Evolutionary conservation across 345 rosid species (phyloP).

Genomic region (Hibiscus syriacus): DNA sequence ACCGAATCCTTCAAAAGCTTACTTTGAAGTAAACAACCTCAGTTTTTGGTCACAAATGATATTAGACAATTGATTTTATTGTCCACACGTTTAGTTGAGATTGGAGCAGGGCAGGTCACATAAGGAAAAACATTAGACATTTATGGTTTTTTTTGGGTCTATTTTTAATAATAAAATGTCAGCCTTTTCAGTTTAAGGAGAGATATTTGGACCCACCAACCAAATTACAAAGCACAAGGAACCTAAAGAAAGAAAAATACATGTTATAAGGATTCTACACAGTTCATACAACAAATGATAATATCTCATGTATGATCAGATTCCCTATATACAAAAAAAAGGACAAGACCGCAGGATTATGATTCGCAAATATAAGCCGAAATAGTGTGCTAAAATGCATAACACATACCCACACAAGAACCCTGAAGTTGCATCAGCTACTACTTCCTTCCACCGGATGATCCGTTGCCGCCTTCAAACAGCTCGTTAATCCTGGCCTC

Average conservation of each 20-base stretch:
- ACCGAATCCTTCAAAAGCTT: not conserved
- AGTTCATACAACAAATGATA: not conserved
- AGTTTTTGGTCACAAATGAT: too few relatives aligned
- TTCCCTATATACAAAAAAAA: conserved; percentile 2
- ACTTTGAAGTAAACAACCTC: not conserved
- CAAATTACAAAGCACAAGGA: not conserved
- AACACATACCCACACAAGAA: conserved; percentile 11
- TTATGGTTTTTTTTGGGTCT: not conserved
- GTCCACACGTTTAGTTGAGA: not conserved
- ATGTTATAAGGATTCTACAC: not conserved
- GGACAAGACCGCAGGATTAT: not conserved
- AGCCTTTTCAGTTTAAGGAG: not conserved
- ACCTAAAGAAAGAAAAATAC: too few relatives aligned
- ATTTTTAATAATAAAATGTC: not conserved
- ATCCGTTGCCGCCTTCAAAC: conserved; percentile 42
- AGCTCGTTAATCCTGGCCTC: conserved; percentile 46
- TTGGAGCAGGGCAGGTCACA: too few relatives aligned
- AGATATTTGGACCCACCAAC: not conserved
- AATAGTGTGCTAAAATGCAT: not conserved
- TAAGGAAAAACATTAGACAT: not conserved
- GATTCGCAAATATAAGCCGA: not conserved
- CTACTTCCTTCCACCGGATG: conserved; percentile 45
- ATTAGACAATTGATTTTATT: too few relatives aligned
- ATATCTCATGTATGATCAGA: not conserved
- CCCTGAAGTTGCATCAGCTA: conserved; percentile 18